Base-by-base conservation (phyloP, 176 grass and related monocot species). In the Triticum timopheevii region DNA sequence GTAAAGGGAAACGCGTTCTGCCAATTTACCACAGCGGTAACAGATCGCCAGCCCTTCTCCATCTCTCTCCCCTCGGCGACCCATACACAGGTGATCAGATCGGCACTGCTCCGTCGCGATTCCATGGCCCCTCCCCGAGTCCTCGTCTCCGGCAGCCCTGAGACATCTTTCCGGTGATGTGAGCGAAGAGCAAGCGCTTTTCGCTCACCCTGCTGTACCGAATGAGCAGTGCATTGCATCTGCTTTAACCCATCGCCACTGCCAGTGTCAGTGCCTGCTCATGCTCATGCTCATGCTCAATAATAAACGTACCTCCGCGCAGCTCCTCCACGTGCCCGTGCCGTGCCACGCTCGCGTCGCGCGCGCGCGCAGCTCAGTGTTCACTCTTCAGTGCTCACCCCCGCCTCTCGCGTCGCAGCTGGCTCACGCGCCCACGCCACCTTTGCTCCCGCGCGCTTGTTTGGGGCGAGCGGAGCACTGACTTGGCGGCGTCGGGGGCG, bases 241-340 rank as follows among this genome's bases (percentile, higher is more conserved):
- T 20, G 78, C 78, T 65, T 80, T 30, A 13, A 44, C 30, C 34
- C 12, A 2, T 5, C 13, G 72, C 72, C 13, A 19, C 3, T n/a
- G 52, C 17, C 17, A 34, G 19, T 5, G 12, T 25, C 24, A 64
- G 7, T 35, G 65, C 30, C 50, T 19, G 50, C 50, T 54, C 50
- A 54, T 50, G 15, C 47, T 45, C 40, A 44, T 45, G 42, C 42
- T 54, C 49, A 52, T 54, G 50, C 50, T 54, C 50, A 54, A 59
- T 71, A 83, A 66, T 87, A 83, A 49, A 87, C 89, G 80, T 72
- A 44, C 89, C 61, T 56, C 50, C 17, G 34, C 88, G 79, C 79
- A 42, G 79, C 23, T 54, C 50, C 2, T 90, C 84, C 89, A 87
- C 89, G 84, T 90, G 89, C 80, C 83, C n/a, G 22, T 42, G 73